Evolutionary conservation across 371 early-diverging fungal genomes (phyloP).

Genomic region (Mucor saturninus): DNA sequence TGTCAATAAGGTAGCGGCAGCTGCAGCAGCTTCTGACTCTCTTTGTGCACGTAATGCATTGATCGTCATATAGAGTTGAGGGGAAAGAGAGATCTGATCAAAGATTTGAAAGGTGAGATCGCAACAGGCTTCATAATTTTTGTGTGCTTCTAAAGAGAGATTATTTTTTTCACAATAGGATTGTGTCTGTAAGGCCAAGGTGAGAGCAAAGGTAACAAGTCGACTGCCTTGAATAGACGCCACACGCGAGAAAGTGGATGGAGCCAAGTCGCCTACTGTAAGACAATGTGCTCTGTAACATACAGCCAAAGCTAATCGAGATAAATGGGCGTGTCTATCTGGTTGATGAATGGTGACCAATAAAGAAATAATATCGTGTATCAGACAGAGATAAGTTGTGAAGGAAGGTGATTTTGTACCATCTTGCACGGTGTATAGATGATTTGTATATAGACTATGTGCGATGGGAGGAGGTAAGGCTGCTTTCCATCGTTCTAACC

Average conservation of each 20-base stretch:
- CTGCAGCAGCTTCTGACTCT: background rate
- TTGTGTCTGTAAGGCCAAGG: constrained; percentile 21
- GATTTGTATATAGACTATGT: constrained; percentile 1
- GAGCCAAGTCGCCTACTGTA: constrained; percentile 6
- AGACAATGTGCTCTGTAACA: constrained; percentile 16
- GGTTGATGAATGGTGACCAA: constrained; percentile 17
- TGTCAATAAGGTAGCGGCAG: no score
- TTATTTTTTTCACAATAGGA: background rate
- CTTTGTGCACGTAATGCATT: constrained; percentile 11
- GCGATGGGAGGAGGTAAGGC: constrained; percentile 9
- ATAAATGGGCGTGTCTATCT: background rate
- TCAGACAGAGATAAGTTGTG: constrained; percentile 20
- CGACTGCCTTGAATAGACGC: constrained; percentile 29
- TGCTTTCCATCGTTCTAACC: constrained; percentile 17
- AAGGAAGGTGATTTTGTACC: constrained; percentile 1
- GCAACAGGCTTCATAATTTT: constrained; percentile 3
- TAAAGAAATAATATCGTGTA: constrained; percentile 18
- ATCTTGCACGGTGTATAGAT: background rate
- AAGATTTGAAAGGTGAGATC: constrained; percentile 18
- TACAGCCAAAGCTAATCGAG: constrained; percentile 2
- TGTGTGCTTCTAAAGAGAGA: background rate
- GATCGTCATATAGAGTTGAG: constrained; percentile 16
- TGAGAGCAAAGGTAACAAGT: constrained; percentile 21
- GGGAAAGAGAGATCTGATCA: constrained; percentile 16
- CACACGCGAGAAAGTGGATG: constrained; percentile 9